Evolutionary conservation across 164 flowering plant genomes (phyloP).

Genomic region (Magnolia sinica): DNA sequence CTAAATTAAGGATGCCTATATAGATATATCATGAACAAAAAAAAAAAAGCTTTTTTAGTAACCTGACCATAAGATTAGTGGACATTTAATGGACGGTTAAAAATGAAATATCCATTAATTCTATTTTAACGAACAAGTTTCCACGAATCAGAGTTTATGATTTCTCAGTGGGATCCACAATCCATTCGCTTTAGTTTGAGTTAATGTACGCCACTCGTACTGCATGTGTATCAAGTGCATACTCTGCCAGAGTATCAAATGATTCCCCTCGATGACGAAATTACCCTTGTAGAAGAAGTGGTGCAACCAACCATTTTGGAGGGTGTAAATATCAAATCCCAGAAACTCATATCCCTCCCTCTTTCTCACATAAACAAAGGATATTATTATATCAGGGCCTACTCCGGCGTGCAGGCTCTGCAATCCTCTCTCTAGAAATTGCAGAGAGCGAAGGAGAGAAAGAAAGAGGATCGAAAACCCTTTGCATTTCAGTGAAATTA

Average conservation of each 20-base stretch:
- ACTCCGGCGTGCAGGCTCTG: conserved; percentile 18
- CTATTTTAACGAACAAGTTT: no score
- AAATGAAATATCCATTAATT: no score
- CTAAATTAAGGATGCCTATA: no score
- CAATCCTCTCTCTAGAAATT: background rate
- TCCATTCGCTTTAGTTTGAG: no score
- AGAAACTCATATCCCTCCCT: background rate
- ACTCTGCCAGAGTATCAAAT: background rate
- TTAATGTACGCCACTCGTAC: no score
- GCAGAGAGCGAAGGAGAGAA: conserved; percentile 3
- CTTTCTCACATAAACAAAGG: no score
- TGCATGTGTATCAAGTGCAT: background rate
- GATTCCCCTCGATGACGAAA: background rate
- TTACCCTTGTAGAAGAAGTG: background rate
- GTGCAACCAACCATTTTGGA: background rate
- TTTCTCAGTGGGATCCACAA: no score
- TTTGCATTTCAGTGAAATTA: conserved; percentile 7
- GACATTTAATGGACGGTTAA: no score
- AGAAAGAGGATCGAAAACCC: conserved; percentile 1
- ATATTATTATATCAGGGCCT: background rate
- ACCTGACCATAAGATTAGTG: no score
- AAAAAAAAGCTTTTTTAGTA: no score
- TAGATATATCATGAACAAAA: no score
- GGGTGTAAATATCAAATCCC: background rate
- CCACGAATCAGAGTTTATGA: no score